phyloP scores from a whole-genome alignment of 345 rosid species.

The Luvunga scandens region DNA sequence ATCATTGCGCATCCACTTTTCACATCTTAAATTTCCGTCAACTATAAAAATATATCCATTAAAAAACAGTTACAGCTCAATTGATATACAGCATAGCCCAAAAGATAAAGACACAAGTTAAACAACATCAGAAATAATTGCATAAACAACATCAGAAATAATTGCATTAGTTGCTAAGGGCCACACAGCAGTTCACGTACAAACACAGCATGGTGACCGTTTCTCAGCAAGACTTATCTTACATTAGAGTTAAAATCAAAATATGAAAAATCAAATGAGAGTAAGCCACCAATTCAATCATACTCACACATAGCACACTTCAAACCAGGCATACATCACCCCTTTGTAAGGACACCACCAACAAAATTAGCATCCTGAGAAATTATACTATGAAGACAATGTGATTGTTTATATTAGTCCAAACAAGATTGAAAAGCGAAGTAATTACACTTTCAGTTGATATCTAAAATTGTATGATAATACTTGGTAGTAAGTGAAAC shows the following conservation, averaged over 20 bases:
- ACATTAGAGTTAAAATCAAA: neutral
- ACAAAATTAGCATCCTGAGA: neutral
- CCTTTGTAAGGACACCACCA: neutral
- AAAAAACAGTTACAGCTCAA: conserved; percentile 3
- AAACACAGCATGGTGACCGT: neutral
- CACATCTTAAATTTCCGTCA: conserved; percentile 82
- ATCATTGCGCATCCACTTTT: conserved; percentile 86
- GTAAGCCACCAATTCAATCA: neutral
- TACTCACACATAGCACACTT: neutral
- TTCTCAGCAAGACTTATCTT: neutral
- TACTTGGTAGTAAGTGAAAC: neutral
- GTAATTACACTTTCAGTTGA: neutral
- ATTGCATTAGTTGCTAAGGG: neutral
- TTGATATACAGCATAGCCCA: neutral
- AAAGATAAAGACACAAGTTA: neutral
- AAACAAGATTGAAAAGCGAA: neutral
- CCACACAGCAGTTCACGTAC: neutral
- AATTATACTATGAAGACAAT: neutral
- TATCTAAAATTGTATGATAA: neutral
- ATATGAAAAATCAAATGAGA: neutral
- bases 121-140: neutral
- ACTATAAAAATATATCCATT: conserved; percentile 48
- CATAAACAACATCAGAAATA: too few relatives aligned
- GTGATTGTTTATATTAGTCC: neutral
- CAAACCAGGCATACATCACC: neutral